A percentile compares a stretch with the other conserved stretches of the same genome.
phyloP scores from a whole-genome alignment of 2,329 filamentous ascomycete genomes.

The Epicoccum nigrum region DNA sequence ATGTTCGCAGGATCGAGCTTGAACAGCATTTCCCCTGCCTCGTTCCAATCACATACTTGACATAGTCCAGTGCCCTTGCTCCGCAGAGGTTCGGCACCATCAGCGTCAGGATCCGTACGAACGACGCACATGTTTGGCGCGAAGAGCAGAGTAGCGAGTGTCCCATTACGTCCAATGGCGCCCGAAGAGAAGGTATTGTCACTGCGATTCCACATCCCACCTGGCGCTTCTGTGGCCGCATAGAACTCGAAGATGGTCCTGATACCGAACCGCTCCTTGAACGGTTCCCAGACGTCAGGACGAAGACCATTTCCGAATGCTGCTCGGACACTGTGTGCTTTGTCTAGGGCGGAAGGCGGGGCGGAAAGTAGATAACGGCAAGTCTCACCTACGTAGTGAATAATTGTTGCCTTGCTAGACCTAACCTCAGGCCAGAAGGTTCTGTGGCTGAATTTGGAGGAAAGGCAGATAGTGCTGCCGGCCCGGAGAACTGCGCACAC shows the following conservation, averaged over 20 bases:
- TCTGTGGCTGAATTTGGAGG: slow-evolving; percentile 44
- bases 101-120: slow-evolving; percentile 69
- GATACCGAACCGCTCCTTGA: slow-evolving; percentile 50
- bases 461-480: slow-evolving; percentile 38
- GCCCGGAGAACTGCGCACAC: slow-evolving; percentile 34
- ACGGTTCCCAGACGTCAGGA: slow-evolving; percentile 50
- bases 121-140: slow-evolving; percentile 65
- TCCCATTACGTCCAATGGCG: slow-evolving; percentile 74
- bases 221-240: slow-evolving; percentile 59
- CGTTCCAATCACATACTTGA: slow-evolving; percentile 63
- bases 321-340: slow-evolving; percentile 37
- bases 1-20: slow-evolving; percentile 52
- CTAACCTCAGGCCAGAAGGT: slow-evolving; percentile 49
- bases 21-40: slow-evolving; percentile 73
- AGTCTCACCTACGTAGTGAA: slow-evolving; percentile 50
- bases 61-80: slow-evolving; percentile 71
- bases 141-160: slow-evolving; percentile 59
- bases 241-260: slow-evolving; percentile 49
- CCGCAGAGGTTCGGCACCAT: slow-evolving; percentile 62
- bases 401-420: slow-evolving; percentile 43
- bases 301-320: slow-evolving; percentile 51
- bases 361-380: slow-evolving; percentile 48
- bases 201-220: slow-evolving; percentile 60
- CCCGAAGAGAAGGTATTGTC: slow-evolving; percentile 64
- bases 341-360: slow-evolving; percentile 39